Conservation (phyloP, 371 early-diverging fungal genomes). For the Globomyces sp. region DNA sequence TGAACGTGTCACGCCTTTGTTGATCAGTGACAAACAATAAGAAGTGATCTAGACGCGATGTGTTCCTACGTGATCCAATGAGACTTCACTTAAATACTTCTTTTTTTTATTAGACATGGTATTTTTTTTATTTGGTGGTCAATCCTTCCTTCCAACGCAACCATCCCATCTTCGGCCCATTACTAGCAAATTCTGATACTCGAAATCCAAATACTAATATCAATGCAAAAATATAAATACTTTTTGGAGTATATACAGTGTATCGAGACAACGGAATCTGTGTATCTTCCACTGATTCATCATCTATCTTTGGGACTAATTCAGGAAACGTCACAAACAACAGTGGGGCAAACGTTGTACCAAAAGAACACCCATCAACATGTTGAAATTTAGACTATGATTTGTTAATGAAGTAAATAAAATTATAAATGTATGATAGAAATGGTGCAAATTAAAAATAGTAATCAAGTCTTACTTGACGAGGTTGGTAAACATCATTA, state of each 20-base stretch:
- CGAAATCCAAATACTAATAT: conserved; percentile 74
- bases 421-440: neutral
- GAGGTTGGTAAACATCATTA: conserved; percentile 80
- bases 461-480: conserved; percentile 21
- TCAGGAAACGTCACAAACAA: conserved; percentile 90
- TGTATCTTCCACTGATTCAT: conserved; percentile 1
- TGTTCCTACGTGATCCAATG: too few relatives aligned
- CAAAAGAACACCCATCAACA: conserved; percentile 98
- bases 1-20: too few relatives aligned
- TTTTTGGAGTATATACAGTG: conserved; percentile 62
- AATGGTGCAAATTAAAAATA: neutral
- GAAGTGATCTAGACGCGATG: too few relatives aligned
- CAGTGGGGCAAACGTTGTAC: conserved; percentile 96
- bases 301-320: conserved; percentile 58
- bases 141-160: conserved; percentile 39
- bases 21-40: too few relatives aligned
- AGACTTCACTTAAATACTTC: too few relatives aligned
- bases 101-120: too few relatives aligned
- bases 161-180: conserved; percentile 49
- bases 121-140: neutral
- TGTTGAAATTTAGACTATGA: conserved; percentile 42
- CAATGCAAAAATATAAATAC: too few relatives aligned
- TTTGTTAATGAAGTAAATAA: neutral
- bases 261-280: neutral
- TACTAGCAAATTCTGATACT: conserved; percentile 39